Evolutionary conservation across 208 protist genomes (phyloP).

Genomic region (Lotmaria passim): DNA sequence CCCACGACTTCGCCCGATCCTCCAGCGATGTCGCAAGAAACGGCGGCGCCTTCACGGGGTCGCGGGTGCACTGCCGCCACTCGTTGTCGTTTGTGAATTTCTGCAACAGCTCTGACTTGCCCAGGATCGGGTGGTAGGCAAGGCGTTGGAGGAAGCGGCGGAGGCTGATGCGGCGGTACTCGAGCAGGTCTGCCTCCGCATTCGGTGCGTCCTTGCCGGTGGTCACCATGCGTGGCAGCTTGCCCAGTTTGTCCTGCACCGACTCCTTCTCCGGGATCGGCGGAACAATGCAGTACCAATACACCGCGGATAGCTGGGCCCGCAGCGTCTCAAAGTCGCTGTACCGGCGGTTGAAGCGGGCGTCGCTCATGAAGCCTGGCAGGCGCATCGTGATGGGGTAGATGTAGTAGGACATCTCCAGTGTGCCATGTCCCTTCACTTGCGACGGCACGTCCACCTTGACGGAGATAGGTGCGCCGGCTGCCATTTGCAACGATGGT

Average conservation of each 20-base stretch:
- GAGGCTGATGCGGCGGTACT: conserved; percentile 82
- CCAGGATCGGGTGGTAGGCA: conserved; percentile 71
- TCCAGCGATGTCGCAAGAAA: conserved; percentile 42
- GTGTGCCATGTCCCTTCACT: conserved; percentile 60
- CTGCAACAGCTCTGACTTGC: conserved; percentile 57
- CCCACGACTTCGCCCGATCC: conserved; percentile 32
- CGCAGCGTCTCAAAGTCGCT: conserved; percentile 90
- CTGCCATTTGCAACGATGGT: too few relatives aligned
- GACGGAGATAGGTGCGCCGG: conserved; percentile 30
- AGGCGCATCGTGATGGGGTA: conserved; percentile 74
- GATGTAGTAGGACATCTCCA: conserved; percentile 85
- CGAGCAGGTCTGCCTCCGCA: conserved; percentile 43
- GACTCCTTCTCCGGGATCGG: conserved; percentile 91
- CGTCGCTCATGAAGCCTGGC: conserved; percentile 36
- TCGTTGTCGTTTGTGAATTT: conserved; percentile 80
- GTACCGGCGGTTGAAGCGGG: conserved; percentile 73
- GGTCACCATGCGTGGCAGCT: conserved; percentile 36
- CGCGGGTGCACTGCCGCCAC: conserved; percentile 66
- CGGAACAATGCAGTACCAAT: conserved; percentile 85
- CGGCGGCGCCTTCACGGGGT: conserved; percentile 38
- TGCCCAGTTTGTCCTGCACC: conserved; percentile 68
- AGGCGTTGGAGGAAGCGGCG: conserved; percentile 80
- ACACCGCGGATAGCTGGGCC: conserved; percentile 57
- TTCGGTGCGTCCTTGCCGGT: conserved; percentile 30
- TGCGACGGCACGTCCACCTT: conserved; percentile 45